Conservation (phyloP, 495 filamentous ascomycete species). For the Penicillium steckii region DNA sequence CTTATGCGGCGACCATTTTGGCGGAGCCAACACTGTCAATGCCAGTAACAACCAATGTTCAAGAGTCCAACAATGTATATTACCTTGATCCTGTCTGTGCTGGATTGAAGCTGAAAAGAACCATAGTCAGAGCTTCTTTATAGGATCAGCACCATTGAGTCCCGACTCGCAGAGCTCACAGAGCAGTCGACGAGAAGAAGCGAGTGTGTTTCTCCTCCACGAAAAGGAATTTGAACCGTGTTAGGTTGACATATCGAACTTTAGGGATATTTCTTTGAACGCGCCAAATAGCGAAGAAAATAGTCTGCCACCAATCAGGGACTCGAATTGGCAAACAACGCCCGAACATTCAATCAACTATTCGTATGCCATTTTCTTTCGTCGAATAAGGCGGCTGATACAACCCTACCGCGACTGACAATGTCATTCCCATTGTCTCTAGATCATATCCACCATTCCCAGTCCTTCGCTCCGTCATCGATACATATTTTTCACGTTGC, state of each 20-base stretch:
- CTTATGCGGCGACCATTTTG: slow-evolving; percentile 15
- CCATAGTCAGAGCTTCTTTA: slow-evolving; percentile 15
- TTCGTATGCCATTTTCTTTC: slow-evolving; percentile 1
- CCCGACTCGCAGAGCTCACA: slow-evolving; percentile 26
- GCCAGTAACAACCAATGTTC: not conserved
- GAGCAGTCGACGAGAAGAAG: not conserved
- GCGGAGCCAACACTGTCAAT: slow-evolving; percentile 1
- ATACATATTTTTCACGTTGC: slow-evolving; percentile 26
- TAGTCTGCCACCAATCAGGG: not conserved
- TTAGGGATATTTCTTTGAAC: not conserved
- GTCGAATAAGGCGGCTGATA: not conserved
- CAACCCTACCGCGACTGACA: not conserved
- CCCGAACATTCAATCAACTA: not conserved
- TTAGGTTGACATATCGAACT: not conserved
- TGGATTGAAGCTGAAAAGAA: not conserved
- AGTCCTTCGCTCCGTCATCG: slow-evolving; percentile 20
- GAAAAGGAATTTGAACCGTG: not conserved
- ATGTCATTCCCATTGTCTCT: not conserved
- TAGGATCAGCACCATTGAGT: slow-evolving; percentile 21
- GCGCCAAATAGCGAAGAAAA: not conserved
- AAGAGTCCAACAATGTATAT: not conserved
- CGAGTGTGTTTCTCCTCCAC: not conserved
- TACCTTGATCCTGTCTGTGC: not conserved
- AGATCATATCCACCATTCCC: slow-evolving; percentile 18
- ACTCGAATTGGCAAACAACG: not conserved